Evolutionary conservation across 208 protist species (phyloP).

Genomic region (Leishmania amazonensis): DNA sequence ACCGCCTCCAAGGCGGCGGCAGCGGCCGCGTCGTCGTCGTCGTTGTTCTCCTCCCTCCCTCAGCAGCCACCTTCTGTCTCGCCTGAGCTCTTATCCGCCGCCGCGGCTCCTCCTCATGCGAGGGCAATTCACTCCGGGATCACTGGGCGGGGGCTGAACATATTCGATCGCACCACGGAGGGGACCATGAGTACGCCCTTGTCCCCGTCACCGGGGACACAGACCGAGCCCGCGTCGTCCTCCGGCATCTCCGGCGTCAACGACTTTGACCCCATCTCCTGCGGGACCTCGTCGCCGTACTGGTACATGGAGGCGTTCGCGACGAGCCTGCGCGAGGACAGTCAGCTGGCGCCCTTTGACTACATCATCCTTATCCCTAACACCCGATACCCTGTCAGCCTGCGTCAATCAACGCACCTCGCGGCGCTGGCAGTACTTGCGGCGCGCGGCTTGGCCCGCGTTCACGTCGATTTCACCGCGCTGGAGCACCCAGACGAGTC

Average conservation of each 20-base stretch:
- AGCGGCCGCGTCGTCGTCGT: background rate
- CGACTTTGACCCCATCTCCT: slow-evolving; percentile 4
- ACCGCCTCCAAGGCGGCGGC: background rate
- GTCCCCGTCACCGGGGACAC: background rate
- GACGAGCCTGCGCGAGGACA: slow-evolving; percentile 60
- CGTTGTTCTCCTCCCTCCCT: background rate
- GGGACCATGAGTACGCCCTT: background rate
- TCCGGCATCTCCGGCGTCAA: background rate
- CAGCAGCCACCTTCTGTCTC: background rate
- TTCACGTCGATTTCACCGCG: slow-evolving; percentile 89
- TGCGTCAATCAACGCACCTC: slow-evolving; percentile 81
- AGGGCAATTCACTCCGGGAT: background rate
- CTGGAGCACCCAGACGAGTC: slow-evolving; percentile 87
- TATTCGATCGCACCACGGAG: background rate
- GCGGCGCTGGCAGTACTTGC: slow-evolving; percentile 81
- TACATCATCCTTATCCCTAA: slow-evolving; percentile 89
- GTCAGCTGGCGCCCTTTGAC: slow-evolving; percentile 80
- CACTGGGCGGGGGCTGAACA: slow-evolving; percentile 1
- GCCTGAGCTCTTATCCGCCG: background rate
- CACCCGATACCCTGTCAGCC: slow-evolving; percentile 78
- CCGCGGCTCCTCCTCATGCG: background rate
- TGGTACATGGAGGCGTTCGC: slow-evolving; percentile 79
- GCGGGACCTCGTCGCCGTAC: slow-evolving; percentile 30
- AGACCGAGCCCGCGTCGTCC: background rate
- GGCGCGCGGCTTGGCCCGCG: slow-evolving; percentile 66